Base-by-base conservation (phyloP, 768 basidiomycete genomes). In the Brasilioporus rufonigricans region DNA sequence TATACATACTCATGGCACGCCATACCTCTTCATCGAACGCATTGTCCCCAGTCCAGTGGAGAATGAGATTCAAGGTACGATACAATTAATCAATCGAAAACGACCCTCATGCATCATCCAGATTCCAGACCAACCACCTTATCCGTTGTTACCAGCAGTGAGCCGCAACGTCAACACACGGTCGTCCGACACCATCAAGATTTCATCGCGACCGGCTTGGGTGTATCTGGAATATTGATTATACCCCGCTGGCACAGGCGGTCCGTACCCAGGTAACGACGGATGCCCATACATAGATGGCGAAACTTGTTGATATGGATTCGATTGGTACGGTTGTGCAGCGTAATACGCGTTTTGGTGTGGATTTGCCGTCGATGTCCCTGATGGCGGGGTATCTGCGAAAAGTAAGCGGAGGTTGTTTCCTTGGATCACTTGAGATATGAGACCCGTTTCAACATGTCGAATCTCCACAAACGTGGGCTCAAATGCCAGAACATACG, bases 401-500 rank as follows among this genome's bases (percentile, higher is more conserved):
- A 98, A 98, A 41, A 99, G 76, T 48, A 93, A 80, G 13, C 91
- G 86, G 33, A 98, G 78, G 68, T 94, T 93, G 62, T 87, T 87
- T 56, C 94, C 92, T 67, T 94, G 91, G 49, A 98, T 97, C 63
- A 99, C 91, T 76, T 99, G 97, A 24, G 91, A 86, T 70, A 98
- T 81, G 35, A 83, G 74, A 12, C 97, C 94, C 2, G 89, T 93
- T 66, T 96, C 93, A 52, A 99, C 93, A 67, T 98, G 91, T 29
- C 94, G 86, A 46, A 99, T 88, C 73, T 99, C 97, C 64, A 98
- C 89, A 68, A 99, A 99, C 1, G 89, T 88, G 6, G 94, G 89
- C 68, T 98, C 97, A 67, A 99, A 95, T 0, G 96, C 97, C 47
- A 99, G 77, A 26, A 98, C 92, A 70, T 93, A 99, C 1, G 97